phyloP scores from a whole-genome alignment of 768 basidiomycete species.

The Termitomyces sp. region DNA sequence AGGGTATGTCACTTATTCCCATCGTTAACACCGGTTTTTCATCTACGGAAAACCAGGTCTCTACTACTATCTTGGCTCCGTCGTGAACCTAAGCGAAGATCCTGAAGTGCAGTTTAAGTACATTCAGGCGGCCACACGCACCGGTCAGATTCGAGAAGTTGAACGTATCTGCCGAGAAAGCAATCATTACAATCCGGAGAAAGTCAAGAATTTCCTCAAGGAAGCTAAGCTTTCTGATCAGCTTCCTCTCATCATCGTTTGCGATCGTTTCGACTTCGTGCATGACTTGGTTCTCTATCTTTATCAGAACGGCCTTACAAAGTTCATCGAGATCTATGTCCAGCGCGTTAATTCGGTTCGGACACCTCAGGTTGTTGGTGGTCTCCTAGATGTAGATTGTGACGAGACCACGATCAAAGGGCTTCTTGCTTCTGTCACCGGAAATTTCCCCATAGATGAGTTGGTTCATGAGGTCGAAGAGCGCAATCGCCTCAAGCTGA shows the following conservation, averaged over 20 bases:
- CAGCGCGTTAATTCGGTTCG: slow-evolving; percentile 96
- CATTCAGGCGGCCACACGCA: slow-evolving; percentile 97
- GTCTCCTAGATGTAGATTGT: slow-evolving; percentile 95
- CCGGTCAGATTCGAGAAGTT: slow-evolving; percentile 97
- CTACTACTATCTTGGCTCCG: slow-evolving; percentile 97
- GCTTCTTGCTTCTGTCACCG: slow-evolving; percentile 89
- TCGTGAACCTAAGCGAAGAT: slow-evolving; percentile 96
- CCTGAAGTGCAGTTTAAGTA: slow-evolving; percentile 99
- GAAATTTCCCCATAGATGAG: slow-evolving; percentile 97
- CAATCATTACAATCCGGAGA: slow-evolving; percentile 97
- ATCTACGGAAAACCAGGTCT: slow-evolving; percentile 45
- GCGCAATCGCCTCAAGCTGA: slow-evolving; percentile 92
- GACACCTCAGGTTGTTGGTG: slow-evolving; percentile 96
- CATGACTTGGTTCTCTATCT: slow-evolving; percentile 98
- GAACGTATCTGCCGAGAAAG: slow-evolving; percentile 98
- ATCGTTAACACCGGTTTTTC: background rate
- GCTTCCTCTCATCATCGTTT: slow-evolving; percentile 98
- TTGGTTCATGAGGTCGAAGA: slow-evolving; percentile 96
- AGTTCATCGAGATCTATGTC: slow-evolving; percentile 99
- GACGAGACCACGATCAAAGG: slow-evolving; percentile 95
- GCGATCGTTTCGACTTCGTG: slow-evolving; percentile 99
- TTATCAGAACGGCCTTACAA: slow-evolving; percentile 93
- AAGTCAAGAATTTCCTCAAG: slow-evolving; percentile 99
- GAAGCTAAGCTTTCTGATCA: slow-evolving; percentile 96
- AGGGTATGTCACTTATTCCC: slow-evolving; percentile 45